Base-by-base conservation (phyloP, 176 grass and related monocot species). In the Calamus simplicifolius region DNA sequence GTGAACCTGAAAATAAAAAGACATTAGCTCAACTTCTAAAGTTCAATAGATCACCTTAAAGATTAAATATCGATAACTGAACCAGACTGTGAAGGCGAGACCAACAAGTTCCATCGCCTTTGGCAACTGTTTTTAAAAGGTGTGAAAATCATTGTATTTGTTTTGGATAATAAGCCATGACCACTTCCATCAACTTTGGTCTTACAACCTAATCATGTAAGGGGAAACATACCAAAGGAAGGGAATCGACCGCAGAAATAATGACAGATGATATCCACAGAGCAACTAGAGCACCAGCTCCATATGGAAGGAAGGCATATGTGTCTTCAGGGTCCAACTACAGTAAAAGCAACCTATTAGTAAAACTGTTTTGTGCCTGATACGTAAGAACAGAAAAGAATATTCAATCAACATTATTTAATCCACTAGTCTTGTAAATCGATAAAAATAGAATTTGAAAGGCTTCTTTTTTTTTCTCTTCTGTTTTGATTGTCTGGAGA, bases 241-340 rank as follows among this genome's bases (percentile, higher is more conserved):
- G 51, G 2, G 81, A 81, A 75, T 98, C 94, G 10, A 93, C 19
- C 49, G 81, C 66, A 49, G 88, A 79, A 62, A 99, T 19, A 71
- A 99, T 30, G 25, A 78, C 76, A 27, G 85, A 77, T 26, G 83
- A 71, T 51, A 93, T 13, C 79, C 58, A 86, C 18, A 93, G 58
- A 72, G 64, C 70, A 19, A 79, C 7, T 4, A 93, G 66, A 58
- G 79, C 76, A 76, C 77, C 70, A 51, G 70, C 17, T 52, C 79
- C 94, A 55, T 80, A 85, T 19, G 84, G 51, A 58, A 86, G 43
- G 56, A 72, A 69, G 55, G 59, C 70, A 49, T 72, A 73, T 72
- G 81, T 82, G 31, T 85, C 75, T 80, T 80, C 79, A 61, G 83
- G 52, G 68, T 98, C 85, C 63, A 89, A 59, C 93, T 92, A 77